These are phyloP conservation scores for Globisporangium rhizosaccharum DNA, from an alignment of 352 stramenopile genomes.

Conservation along the genomic window DNA sequence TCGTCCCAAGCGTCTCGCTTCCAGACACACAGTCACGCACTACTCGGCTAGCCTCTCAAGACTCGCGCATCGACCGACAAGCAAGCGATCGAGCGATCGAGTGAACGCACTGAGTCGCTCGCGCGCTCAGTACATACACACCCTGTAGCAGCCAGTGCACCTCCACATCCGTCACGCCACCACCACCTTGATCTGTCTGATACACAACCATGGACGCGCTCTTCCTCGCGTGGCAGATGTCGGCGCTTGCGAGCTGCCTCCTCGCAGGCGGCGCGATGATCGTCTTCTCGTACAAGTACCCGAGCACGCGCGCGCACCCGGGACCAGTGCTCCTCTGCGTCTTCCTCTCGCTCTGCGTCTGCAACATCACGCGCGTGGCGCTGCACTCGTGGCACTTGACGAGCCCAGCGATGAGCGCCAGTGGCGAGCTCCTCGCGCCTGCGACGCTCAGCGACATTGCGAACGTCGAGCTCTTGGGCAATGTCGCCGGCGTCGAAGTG, in stretches of 20 bases:
- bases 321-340: conserved; percentile 75
- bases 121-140: too few relatives aligned
- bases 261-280: conserved; percentile 54
- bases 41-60: too few relatives aligned
- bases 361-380: conserved; percentile 59
- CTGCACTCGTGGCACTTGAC: conserved; percentile 49
- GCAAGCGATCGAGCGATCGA: background rate
- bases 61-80: background rate
- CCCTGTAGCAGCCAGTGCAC: background rate
- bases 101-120: background rate
- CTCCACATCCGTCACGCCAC: background rate
- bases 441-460: conserved; percentile 60
- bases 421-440: conserved; percentile 10
- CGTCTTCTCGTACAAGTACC: conserved; percentile 67
- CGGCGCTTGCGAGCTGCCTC: conserved; percentile 45
- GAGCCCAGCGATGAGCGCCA: conserved; percentile 8
- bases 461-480: conserved; percentile 41
- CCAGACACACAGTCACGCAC: too few relatives aligned
- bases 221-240: conserved; percentile 74
- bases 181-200: too few relatives aligned
- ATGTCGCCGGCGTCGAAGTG: conserved; percentile 20
- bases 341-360: conserved; percentile 59
- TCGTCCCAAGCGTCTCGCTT: too few relatives aligned
- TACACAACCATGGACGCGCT: conserved; percentile 39
- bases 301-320: conserved; percentile 53